Percentiles rank a stretch among this genome's conserved stretches.
Conservation (phyloP, 2,329 filamentous ascomycete genomes). For the Cladosporium sphaerospermum region DNA sequence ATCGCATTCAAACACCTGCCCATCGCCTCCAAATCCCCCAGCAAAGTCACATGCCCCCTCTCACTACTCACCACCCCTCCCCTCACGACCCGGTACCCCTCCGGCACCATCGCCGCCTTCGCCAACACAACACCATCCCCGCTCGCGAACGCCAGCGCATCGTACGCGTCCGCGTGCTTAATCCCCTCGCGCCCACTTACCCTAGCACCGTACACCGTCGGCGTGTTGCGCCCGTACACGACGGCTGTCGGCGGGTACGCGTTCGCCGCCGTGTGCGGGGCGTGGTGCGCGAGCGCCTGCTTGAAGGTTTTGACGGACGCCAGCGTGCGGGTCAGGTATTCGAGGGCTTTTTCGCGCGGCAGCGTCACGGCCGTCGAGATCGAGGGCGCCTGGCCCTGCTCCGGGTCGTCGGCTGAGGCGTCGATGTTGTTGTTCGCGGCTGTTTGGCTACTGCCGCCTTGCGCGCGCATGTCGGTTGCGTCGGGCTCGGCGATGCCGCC, state of each 20-base stretch:
- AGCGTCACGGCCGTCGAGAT: constrained; percentile 44
- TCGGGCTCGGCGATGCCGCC: constrained; percentile 25
- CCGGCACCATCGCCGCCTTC: constrained; percentile 75
- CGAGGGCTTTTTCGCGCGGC: constrained; percentile 48
- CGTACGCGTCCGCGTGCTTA: constrained; percentile 69
- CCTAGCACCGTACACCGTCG: constrained; percentile 75
- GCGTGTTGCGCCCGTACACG: constrained; percentile 79
- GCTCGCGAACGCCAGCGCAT: constrained; percentile 77
- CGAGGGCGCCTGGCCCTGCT: constrained; percentile 15
- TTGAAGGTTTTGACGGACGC: constrained; percentile 69
- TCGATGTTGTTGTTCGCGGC: constrained; percentile 36
- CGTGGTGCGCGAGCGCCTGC: constrained; percentile 59
- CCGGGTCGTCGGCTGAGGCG: constrained; percentile 7
- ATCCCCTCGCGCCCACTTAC: constrained; percentile 70
- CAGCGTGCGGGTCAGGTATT: constrained; percentile 72
- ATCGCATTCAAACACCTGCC: constrained; percentile 68
- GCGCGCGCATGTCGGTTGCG: constrained; percentile 24
- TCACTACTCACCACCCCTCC: constrained; percentile 74
- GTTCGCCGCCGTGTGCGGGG: constrained; percentile 58
- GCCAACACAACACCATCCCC: constrained; percentile 88
- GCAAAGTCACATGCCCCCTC: constrained; percentile 76
- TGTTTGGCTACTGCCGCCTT: constrained; percentile 30
- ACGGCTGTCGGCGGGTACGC: constrained; percentile 74
- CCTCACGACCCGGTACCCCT: constrained; percentile 67
- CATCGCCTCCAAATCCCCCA: constrained; percentile 78